Conservation (phyloP, 2,329 filamentous ascomycete species). For the Zasmidium citrigriseum region DNA sequence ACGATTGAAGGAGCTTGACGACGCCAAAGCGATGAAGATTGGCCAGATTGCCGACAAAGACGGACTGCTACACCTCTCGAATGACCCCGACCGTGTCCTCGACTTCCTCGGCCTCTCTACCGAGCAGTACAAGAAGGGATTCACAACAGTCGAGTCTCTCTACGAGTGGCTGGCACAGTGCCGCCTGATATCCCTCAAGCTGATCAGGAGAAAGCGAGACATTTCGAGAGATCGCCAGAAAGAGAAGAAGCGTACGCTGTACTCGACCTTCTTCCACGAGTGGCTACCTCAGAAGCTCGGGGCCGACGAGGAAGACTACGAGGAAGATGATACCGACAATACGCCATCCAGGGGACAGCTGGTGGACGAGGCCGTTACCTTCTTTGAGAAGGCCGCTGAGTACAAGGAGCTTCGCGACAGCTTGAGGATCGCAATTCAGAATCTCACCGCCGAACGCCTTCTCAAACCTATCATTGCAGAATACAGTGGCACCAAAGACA, state of each 20-base stretch:
- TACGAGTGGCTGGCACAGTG: constrained; percentile 63
- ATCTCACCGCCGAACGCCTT: constrained; percentile 23
- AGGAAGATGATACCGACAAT: not conserved
- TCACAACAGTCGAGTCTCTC: constrained; percentile 56
- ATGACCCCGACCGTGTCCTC: constrained; percentile 58
- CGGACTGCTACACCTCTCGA: constrained; percentile 62
- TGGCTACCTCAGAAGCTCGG: constrained; percentile 64
- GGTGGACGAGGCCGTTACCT: constrained; percentile 54
- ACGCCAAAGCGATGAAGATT: constrained; percentile 44
- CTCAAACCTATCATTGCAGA: constrained; percentile 23
- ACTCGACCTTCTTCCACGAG: constrained; percentile 61
- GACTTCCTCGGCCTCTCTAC: constrained; percentile 63
- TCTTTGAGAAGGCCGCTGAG: constrained; percentile 28
- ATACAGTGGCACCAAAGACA: constrained; percentile 20
- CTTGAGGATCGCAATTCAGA: constrained; percentile 21
- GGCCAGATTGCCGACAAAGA: constrained; percentile 37
- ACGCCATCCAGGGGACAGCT: constrained; percentile 33
- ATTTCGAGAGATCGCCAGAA: constrained; percentile 59
- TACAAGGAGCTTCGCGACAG: constrained; percentile 19
- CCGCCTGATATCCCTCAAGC: constrained; percentile 57
- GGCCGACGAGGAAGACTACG: constrained; percentile 32
- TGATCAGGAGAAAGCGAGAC: constrained; percentile 35
- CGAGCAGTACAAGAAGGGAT: constrained; percentile 56
- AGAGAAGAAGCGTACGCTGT: constrained; percentile 58
- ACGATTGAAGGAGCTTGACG: constrained; percentile 68